These are phyloP conservation scores for Sordaria brevicollis DNA, from an alignment of 495 filamentous ascomycete species.

Conservation along the genomic window DNA sequence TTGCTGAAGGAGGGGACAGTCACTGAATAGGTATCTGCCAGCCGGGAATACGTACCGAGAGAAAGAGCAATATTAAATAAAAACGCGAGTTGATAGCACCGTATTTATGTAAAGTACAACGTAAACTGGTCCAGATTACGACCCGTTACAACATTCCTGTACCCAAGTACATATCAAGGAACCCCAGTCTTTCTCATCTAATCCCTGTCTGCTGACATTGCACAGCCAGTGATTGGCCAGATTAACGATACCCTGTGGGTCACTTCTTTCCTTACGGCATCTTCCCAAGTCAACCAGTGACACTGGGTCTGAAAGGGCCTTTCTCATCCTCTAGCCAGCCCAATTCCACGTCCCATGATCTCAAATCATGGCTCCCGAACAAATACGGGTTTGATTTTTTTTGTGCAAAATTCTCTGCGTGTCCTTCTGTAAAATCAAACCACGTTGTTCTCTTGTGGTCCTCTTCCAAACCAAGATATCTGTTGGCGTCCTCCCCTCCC, in stretches of 20 bases:
- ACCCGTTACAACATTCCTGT: background rate
- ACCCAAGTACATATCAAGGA: background rate
- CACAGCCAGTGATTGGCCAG: constrained; percentile 10
- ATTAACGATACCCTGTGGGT: background rate
- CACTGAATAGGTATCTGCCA: too few species aligned
- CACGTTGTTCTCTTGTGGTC: background rate
- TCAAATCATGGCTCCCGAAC: background rate
- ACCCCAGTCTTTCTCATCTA: constrained; percentile 2
- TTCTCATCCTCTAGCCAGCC: background rate
- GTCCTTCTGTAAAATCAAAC: background rate
- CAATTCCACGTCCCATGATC: background rate
- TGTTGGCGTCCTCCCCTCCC: background rate
- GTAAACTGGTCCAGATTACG: background rate
- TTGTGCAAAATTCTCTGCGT: background rate
- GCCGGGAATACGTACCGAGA: too few species aligned
- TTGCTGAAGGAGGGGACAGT: background rate
- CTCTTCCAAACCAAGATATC: background rate
- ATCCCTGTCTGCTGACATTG: constrained; percentile 23
- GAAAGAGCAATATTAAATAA: background rate
- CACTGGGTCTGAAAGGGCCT: background rate
- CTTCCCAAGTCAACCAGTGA: background rate
- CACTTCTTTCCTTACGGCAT: background rate
- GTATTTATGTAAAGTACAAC: background rate
- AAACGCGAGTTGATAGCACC: background rate
- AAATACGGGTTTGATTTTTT: background rate